A percentile compares a stretch with the other conserved stretches of the same genome.
Evolutionary conservation across 2,329 filamentous ascomycete genomes (phyloP).

Genomic region (Lachnellula cervina): DNA sequence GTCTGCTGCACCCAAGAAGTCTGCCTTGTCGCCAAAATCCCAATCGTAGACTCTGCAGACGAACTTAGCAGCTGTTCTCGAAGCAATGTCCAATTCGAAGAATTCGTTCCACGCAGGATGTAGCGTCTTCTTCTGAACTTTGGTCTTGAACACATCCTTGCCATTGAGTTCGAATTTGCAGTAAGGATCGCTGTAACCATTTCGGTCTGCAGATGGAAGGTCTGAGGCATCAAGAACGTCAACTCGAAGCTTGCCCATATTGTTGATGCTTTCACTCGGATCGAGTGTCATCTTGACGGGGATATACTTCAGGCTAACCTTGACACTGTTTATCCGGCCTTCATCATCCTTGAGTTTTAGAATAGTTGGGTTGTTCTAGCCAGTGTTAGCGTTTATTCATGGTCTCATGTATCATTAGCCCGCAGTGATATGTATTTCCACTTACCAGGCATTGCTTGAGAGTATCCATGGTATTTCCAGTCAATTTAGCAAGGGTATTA

Average conservation of each 20-base stretch:
- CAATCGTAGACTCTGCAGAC: constrained; percentile 84
- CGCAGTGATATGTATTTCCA: constrained; percentile 14
- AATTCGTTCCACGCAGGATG: constrained; percentile 94
- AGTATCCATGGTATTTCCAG: constrained; percentile 79
- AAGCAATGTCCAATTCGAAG: constrained; percentile 80
- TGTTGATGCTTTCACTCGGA: constrained; percentile 95
- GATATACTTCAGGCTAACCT: constrained; percentile 89
- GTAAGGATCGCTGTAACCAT: constrained; percentile 95
- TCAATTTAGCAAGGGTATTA: constrained; percentile 72
- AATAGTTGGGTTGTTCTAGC: constrained; percentile 79
- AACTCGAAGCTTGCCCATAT: constrained; percentile 93
- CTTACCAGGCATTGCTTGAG: constrained; percentile 80
- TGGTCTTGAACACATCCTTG: constrained; percentile 89
- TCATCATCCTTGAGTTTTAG: constrained; percentile 75
- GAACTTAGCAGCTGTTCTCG: constrained; percentile 80
- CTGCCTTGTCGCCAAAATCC: constrained; percentile 93
- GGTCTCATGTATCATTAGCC: background rate
- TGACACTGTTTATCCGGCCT: constrained; percentile 72
- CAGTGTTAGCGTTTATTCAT: constrained; percentile 9
- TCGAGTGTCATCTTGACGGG: constrained; percentile 92
- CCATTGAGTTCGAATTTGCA: constrained; percentile 91
- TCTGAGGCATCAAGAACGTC: constrained; percentile 82
- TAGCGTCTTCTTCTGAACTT: constrained; percentile 93
- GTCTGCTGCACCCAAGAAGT: constrained; percentile 72
- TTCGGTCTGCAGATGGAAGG: constrained; percentile 89